These are phyloP conservation scores for Gentiana macrophylla DNA, from an alignment of 257 asterid species.

Conservation along the genomic window DNA sequence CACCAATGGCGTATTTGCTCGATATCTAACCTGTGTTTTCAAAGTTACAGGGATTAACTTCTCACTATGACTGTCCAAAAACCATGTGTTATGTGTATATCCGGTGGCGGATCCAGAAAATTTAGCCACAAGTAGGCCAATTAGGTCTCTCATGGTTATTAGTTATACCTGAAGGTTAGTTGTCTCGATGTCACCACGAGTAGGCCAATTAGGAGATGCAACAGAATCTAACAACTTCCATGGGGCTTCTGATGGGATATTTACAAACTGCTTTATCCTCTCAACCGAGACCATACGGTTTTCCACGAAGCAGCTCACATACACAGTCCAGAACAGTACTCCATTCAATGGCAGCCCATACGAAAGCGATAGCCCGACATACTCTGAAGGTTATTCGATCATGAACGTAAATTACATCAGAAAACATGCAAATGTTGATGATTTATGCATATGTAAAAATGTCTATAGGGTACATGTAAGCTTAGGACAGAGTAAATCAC, in stretches of 20 bases:
- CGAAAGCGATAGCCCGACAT: slow-evolving; percentile 58
- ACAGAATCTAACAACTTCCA: slow-evolving; percentile 29
- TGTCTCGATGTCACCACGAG: slow-evolving; percentile 38
- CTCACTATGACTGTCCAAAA: no score
- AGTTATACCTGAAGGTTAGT: slow-evolving; percentile 54
- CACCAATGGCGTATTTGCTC: slow-evolving; percentile 55
- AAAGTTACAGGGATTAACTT: slow-evolving; percentile 1
- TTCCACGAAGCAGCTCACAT: slow-evolving; percentile 36
- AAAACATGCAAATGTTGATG: neutral
- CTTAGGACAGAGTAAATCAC: slow-evolving; percentile 17
- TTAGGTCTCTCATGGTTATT: neutral
- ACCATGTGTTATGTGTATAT: no score
- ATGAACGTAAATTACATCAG: neutral
- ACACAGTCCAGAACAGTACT: slow-evolving; percentile 34
- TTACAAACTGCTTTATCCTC: slow-evolving; percentile 56
- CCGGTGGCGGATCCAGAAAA: no score
- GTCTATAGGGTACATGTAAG: neutral
- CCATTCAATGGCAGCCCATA: slow-evolving; percentile 51
- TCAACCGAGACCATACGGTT: slow-evolving; percentile 76
- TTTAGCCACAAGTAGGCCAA: no score
- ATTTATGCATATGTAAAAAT: neutral
- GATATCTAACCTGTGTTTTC: slow-evolving; percentile 51
- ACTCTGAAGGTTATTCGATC: slow-evolving; percentile 17
- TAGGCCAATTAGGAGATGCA: slow-evolving; percentile 57
- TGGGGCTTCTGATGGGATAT: slow-evolving; percentile 57